phyloP scores from a whole-genome alignment of 179 eudicot species.

The Gypsophila paniculata region DNA sequence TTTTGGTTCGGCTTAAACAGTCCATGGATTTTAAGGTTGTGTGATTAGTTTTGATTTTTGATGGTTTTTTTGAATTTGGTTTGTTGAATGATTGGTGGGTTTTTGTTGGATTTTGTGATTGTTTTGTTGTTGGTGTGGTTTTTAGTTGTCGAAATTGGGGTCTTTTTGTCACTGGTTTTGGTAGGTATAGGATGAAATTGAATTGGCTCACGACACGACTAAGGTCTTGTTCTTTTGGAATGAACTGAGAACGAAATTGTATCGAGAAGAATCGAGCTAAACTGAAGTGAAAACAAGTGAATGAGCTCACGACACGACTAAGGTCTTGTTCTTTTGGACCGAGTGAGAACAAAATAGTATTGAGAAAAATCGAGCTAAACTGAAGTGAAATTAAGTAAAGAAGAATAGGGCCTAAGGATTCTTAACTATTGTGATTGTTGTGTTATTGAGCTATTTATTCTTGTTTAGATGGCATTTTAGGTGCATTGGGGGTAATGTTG shows the following conservation, averaged over 20 bases:
- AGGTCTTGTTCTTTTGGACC: no score
- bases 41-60: background rate
- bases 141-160: constrained; percentile 16
- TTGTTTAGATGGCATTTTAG: background rate
- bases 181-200: background rate
- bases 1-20: constrained; percentile 62
- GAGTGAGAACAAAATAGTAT: no score
- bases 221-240: no score
- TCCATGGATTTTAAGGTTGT: constrained; percentile 74
- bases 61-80: background rate
- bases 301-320: no score
- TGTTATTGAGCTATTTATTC: background rate
- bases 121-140: background rate
- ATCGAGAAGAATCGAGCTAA: no score
- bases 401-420: no score
- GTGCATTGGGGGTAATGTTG: background rate
- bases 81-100: constrained; percentile 11
- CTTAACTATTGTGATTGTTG: background rate
- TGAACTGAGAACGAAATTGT: no score
- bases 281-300: no score
- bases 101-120: constrained; percentile 1
- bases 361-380: no score
- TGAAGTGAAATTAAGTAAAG: no score
- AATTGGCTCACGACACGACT: no score
- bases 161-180: background rate